phyloP scores from a whole-genome alignment of 495 filamentous ascomycete genomes.

The Aspergillus biplanus region DNA sequence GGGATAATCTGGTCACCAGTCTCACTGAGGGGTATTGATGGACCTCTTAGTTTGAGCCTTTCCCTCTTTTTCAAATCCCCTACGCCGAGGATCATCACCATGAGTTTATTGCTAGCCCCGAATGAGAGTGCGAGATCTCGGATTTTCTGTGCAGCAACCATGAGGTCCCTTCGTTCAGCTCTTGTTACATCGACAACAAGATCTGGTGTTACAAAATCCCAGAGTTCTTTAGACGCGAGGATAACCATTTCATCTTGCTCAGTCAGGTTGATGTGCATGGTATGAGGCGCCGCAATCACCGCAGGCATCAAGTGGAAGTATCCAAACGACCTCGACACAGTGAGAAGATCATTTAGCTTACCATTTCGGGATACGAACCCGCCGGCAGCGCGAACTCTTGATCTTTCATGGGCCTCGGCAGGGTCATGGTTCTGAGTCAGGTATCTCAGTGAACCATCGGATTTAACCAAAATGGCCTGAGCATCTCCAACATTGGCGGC shows the following conservation, averaged over 20 bases:
- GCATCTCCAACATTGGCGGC: conserved; percentile 95
- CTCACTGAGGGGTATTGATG: conserved; percentile 72
- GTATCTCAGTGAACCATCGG: conserved; percentile 76
- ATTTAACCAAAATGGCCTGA: conserved; percentile 89
- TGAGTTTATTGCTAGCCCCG: conserved; percentile 89
- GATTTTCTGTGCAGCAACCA: conserved; percentile 95
- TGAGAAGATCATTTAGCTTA: conserved; percentile 86
- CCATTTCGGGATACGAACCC: conserved; percentile 95
- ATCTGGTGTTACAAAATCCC: conserved; percentile 89
- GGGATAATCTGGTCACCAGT: conserved; percentile 70
- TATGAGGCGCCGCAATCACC: conserved; percentile 87
- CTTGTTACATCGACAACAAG: conserved; percentile 90
- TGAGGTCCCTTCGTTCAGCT: conserved; percentile 81
- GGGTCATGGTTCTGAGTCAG: conserved; percentile 93
- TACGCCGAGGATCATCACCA: conserved; percentile 97
- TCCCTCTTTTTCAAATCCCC: conserved; percentile 85
- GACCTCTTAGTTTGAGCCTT: conserved; percentile 68
- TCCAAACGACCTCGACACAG: conserved; percentile 93
- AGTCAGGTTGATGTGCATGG: conserved; percentile 74
- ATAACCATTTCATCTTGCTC: conserved; percentile 95
- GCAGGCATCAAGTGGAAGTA: conserved; percentile 91
- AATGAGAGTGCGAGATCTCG: conserved; percentile 95
- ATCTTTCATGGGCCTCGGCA: conserved; percentile 77
- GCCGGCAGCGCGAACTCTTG: conserved; percentile 90
- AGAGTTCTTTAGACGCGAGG: conserved; percentile 88